These are phyloP conservation scores for Sporothrix euskadiensis DNA, from an alignment of 2,329 filamentous ascomycete species.

Conservation along the genomic window DNA sequence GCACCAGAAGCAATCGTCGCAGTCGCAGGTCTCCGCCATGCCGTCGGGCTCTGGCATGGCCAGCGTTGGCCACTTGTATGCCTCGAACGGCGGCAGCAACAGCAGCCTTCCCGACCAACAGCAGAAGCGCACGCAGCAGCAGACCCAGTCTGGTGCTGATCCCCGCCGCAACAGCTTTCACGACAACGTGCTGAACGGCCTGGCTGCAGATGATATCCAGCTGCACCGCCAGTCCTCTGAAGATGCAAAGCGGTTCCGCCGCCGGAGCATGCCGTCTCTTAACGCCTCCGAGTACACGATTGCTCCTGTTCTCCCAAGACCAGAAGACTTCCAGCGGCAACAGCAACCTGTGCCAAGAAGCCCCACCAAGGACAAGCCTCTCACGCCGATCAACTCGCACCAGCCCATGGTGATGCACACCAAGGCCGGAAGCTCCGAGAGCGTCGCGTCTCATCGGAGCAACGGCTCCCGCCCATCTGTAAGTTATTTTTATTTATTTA, in stretches of 20 bases:
- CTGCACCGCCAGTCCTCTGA: constrained; percentile 63
- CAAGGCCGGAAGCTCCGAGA: constrained; percentile 65
- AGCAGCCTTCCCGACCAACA: constrained; percentile 42
- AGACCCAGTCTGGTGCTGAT: constrained; percentile 35
- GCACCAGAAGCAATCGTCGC: constrained; percentile 28
- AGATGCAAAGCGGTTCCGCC: constrained; percentile 72
- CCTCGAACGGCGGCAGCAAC: constrained; percentile 46
- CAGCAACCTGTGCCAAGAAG: constrained; percentile 38
- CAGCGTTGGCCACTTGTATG: constrained; percentile 52
- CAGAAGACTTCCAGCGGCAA: constrained; percentile 40
- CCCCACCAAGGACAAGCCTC: constrained; percentile 44
- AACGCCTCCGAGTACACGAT: constrained; percentile 50
- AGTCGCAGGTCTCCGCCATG: constrained; percentile 43
- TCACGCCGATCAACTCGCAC: constrained; percentile 38
- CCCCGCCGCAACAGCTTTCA: constrained; percentile 57
- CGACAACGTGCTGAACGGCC: constrained; percentile 47
- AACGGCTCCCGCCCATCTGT: constrained; percentile 65
- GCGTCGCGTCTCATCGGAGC: constrained; percentile 59
- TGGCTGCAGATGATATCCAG: constrained; percentile 67
- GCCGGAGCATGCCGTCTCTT: constrained; percentile 76
- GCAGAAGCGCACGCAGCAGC: constrained; percentile 38
- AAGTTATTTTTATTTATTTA: constrained; percentile 42
- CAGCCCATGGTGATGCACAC: constrained; percentile 40
- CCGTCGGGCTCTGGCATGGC: constrained; percentile 58
- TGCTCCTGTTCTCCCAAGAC: constrained; percentile 42